Conservation (phyloP, 768 basidiomycete genomes). For the Phylloporus sp. region DNA sequence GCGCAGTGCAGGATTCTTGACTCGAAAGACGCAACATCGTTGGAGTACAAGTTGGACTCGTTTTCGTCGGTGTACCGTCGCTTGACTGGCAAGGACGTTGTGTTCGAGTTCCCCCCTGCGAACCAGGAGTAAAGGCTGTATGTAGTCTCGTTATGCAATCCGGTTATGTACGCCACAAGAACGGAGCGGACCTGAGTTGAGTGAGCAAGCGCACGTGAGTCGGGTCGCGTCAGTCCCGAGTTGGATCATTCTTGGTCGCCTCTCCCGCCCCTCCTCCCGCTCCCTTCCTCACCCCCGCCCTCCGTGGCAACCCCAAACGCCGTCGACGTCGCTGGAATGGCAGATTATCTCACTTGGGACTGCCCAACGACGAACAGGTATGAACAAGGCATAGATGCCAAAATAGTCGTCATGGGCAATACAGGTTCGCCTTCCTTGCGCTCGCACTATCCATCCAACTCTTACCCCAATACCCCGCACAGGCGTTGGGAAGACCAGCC, state of each 20-base stretch:
- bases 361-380: conserved; percentile 66
- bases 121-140: conserved; percentile 55
- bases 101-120: conserved; percentile 86
- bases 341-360: conserved; percentile 57
- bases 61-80: conserved; percentile 97
- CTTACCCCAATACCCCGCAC: conserved; percentile 13
- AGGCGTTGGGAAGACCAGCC: conserved; percentile 93
- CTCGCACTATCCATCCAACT: conserved; percentile 14
- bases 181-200: conserved; percentile 11
- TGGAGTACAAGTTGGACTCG: conserved; percentile 99
- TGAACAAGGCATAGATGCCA: conserved; percentile 86
- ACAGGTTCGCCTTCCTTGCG: conserved; percentile 38
- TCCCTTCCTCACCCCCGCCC: conserved; percentile 41
- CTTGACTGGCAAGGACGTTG: conserved; percentile 95
- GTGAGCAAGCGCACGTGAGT: conserved; percentile 29
- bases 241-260: conserved; percentile 26
- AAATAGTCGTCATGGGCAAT: conserved; percentile 95
- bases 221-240: conserved; percentile 31
- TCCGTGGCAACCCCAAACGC: conserved; percentile 39
- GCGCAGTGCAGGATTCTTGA: conserved; percentile 75
- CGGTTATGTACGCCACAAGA: conserved; percentile 30
- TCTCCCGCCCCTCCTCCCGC: conserved; percentile 30
- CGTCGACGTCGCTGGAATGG: conserved; percentile 40
- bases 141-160: conserved; percentile 31
- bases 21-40: conserved; percentile 93